Conservation (phyloP, 192 early-diverging fungal species). For the Dispira parvispora region DNA sequence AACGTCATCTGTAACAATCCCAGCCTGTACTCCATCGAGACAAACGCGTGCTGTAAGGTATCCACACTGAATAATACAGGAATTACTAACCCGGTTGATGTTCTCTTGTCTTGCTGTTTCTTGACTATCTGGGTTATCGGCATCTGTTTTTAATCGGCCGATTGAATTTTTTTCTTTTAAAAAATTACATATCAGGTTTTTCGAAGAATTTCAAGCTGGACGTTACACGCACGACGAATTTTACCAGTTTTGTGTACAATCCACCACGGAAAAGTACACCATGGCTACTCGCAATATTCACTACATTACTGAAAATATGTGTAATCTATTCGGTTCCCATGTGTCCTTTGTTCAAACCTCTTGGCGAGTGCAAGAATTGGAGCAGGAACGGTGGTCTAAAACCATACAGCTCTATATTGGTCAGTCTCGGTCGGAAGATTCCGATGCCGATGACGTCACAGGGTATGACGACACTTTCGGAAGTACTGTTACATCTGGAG, state of each 20-base stretch:
- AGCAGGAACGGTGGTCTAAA: slow-evolving; percentile 1
- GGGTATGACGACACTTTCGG: not conserved
- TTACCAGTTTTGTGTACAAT: not conserved
- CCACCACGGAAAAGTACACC: slow-evolving; percentile 1
- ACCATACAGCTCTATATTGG: not conserved
- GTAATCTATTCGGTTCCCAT: not conserved
- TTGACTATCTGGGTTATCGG: not conserved
- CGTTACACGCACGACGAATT: not conserved
- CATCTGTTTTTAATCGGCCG: not conserved
- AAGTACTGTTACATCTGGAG: too few species aligned
- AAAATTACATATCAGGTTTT: not conserved
- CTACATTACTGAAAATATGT: not conserved
- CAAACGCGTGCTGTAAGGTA: too few species aligned
- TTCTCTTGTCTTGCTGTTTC: not conserved
- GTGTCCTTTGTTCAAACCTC: not conserved
- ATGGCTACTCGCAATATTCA: not conserved
- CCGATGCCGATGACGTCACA: not conserved
- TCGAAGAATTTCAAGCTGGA: not conserved
- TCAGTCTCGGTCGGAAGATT: not conserved
- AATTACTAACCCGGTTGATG: not conserved
- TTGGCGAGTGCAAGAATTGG: not conserved
- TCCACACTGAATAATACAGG: not conserved
- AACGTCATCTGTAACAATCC: too few species aligned
- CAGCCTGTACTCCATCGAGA: too few species aligned
- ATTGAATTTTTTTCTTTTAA: not conserved